A percentile compares a stretch with the other conserved stretches of the same genome.
These are phyloP conservation scores for Rhodotorula sp. DNA, from an alignment of 1,284 basidiomycete genomes.

Conservation along the genomic window DNA sequence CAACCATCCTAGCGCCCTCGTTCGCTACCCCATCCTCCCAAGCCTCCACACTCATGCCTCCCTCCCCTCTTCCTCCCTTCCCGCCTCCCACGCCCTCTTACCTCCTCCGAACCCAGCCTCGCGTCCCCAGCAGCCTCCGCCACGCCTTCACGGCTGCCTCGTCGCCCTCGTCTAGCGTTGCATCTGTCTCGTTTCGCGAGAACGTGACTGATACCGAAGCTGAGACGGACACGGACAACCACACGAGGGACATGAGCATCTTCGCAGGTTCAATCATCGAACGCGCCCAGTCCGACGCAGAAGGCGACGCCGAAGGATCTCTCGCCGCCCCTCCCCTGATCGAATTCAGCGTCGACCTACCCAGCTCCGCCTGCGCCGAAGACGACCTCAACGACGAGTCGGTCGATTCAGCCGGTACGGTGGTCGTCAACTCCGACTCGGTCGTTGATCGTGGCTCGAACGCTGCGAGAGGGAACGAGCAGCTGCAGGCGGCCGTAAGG, in stretches of 20 bases:
- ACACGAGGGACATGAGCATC: slow-evolving; percentile 2
- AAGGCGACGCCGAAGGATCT: not conserved
- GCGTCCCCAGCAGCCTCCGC: slow-evolving; percentile 28
- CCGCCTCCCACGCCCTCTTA: not conserved
- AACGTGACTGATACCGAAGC: not conserved
- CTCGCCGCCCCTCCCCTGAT: not conserved
- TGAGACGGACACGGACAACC: not conserved
- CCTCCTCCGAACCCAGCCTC: slow-evolving; percentile 16
- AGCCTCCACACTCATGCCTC: not conserved
- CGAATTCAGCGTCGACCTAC: too few relatives aligned
- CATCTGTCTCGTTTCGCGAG: not conserved
- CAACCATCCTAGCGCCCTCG: not conserved
- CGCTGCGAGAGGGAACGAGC: slow-evolving; percentile 8
- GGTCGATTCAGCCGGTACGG: slow-evolving; percentile 13
- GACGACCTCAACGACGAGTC: not conserved
- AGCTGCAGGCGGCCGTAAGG: slow-evolving; percentile 33
- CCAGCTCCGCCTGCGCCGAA: not conserved
- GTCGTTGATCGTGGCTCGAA: slow-evolving; percentile 1
- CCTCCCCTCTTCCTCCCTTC: slow-evolving; percentile 4
- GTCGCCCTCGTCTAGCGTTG: slow-evolving; percentile 3
- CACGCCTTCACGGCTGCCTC: slow-evolving; percentile 23
- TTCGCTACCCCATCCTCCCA: not conserved
- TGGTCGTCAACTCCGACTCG: slow-evolving; percentile 19
- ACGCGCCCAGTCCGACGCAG: not conserved
- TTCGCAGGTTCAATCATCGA: not conserved